These are phyloP conservation scores for Suillus subalutaceus DNA, from an alignment of 768 basidiomycete species.

Conservation along the genomic window DNA sequence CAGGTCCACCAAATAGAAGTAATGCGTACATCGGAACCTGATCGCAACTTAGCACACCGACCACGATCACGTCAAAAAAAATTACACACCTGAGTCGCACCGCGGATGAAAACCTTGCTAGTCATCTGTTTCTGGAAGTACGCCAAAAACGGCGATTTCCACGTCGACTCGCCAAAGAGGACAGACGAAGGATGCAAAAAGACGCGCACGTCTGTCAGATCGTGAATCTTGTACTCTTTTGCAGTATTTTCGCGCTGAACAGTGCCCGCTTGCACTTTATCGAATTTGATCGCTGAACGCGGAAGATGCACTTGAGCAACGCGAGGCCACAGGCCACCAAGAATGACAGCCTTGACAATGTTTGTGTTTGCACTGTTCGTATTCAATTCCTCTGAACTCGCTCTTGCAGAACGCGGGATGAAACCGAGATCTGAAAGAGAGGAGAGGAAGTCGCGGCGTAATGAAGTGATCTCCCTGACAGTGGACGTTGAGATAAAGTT, in stretches of 20 bases:
- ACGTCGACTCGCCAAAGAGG: conserved; percentile 69
- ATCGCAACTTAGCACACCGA: conserved; percentile 1
- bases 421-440: conserved; percentile 75
- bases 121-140: conserved; percentile 87
- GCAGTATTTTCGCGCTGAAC: conserved; percentile 85
- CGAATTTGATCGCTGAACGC: conserved; percentile 74
- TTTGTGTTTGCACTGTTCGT: conserved; percentile 66
- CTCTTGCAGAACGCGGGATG: conserved; percentile 48
- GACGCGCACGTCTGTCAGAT: conserved; percentile 62
- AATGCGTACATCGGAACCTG: conserved; percentile 89
- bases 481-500: conserved; percentile 81
- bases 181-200: conserved; percentile 86
- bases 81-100: conserved; percentile 78
- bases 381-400: conserved; percentile 58
- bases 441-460: conserved; percentile 77
- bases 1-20: conserved; percentile 80
- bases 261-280: conserved; percentile 82
- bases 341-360: conserved; percentile 81
- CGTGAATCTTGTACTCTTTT: conserved; percentile 82
- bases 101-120: conserved; percentile 82
- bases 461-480: conserved; percentile 74
- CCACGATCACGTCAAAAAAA: neutral
- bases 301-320: conserved; percentile 80
- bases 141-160: conserved; percentile 78
- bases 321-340: conserved; percentile 87